Evolutionary conservation across 345 rosid genomes (phyloP), one percentile per base, ranked within the genome.

Genomic region (Microcos paniculata): DNA sequence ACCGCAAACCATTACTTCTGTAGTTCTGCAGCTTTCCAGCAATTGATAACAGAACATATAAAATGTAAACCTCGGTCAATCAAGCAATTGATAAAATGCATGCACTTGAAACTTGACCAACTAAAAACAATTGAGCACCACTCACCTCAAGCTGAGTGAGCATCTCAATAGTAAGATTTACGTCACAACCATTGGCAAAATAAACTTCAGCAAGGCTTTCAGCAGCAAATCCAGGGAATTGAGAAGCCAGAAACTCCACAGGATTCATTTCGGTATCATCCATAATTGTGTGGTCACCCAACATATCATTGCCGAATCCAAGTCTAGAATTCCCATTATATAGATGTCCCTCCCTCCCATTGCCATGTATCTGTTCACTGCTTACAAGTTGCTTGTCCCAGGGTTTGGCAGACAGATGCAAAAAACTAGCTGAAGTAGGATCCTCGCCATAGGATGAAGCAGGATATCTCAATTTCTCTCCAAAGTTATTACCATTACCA

Each of bases 71-170:
- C 28, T 57, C 55, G 52, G 74, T 72, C 52, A 57, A 23, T 24
- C 38, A 26, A 40, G 26, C 51, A 40, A 35, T 38, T 26, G 38
- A 38, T n/a, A 23, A 31, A 62, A 57, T 18, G 23, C 9, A 46
- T 76, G 70, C 55, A 76, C 65, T 68, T 77, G 38, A 72, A 68
- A 72, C 13, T 38, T 46, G 31, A 69, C 31, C 56, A 78, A 70
- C 63, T 73, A 51, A 64, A 21, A 45, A 63, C 38, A 31, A 53
- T 35, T 15, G 55, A 73, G 63, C 57, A 61, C 42, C 83, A 96
- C 95, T 98, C 88, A 96, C 99, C 99, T 96, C 99, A 26, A 96
- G 94, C 83, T 94, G 98, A 77, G 93, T 96, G 72, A 96, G 98
- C 95, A 94, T 96, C 84, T 96, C 99, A 71, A 96, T 79, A 12